These are phyloP conservation scores for Boletus rubescentipes DNA, from an alignment of 768 basidiomycete species.

Conservation along the genomic window DNA sequence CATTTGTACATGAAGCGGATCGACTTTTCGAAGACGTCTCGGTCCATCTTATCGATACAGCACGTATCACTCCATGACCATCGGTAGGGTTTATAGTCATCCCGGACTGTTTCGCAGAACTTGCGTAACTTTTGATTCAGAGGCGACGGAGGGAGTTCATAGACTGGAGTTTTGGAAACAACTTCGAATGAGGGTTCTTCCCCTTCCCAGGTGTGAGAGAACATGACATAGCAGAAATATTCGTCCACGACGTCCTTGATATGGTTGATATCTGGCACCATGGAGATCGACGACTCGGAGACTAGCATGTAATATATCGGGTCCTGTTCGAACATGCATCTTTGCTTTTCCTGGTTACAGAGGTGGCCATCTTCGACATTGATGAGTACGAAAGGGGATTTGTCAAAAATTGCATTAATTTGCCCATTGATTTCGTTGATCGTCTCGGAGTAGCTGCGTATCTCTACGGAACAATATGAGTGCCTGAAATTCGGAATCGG, in stretches of 20 bases:
- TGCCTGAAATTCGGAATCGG: too few species aligned
- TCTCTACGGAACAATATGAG: background rate
- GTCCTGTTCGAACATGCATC: constrained; percentile 1
- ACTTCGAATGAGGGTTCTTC: constrained; percentile 8
- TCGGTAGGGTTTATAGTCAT: background rate
- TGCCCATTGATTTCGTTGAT: background rate
- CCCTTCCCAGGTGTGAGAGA: constrained; percentile 18
- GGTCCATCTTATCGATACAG: too few species aligned
- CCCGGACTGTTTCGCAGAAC: constrained; percentile 6
- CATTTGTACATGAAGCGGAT: constrained; percentile 16
- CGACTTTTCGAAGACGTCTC: background rate
- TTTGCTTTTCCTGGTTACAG: background rate
- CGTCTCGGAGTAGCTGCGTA: background rate
- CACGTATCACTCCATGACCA: too few species aligned
- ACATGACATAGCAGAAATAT: constrained; percentile 18
- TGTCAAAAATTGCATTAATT: too few species aligned
- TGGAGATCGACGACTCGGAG: background rate
- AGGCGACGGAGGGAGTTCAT: too few species aligned
- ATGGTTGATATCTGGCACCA: background rate
- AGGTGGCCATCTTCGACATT: constrained; percentile 5
- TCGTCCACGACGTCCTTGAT: background rate
- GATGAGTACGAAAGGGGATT: constrained; percentile 12
- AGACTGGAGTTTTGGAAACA: background rate
- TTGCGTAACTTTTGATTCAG: constrained; percentile 8
- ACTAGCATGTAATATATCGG: constrained; percentile 1